Evolutionary conservation across 169 alveolate genomes (phyloP), one percentile per base, ranked within the genome.

Genomic region (Eimeria sp.): DNA sequence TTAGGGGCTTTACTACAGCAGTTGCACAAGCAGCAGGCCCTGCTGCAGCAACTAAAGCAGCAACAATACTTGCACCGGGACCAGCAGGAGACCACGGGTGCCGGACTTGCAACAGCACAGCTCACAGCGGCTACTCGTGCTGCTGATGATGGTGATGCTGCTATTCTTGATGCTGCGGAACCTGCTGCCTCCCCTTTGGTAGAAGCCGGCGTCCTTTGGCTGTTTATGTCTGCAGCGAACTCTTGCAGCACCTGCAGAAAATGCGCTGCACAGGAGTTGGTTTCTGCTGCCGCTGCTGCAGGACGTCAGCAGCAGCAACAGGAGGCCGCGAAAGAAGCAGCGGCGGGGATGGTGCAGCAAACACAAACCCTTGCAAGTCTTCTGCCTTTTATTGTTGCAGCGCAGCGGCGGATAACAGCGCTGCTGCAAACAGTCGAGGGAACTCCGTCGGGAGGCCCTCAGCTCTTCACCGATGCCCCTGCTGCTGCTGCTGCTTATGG

Each of bases 371-470:
- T 83, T 7, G 76, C 40, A 14, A 0, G 75, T 27, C 75, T 67
- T 7, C 76, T 83, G n/a, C 51, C 58, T 25, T 83, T 27, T 57
- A 57, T 83, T 34, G 91, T 25, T 16, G 91, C 91, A 51, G 91
- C 91, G 58, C 91, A 83, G 91, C 91, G 58, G 72, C 34, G 91
- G 25, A 63, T 83, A 5, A 27, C 75, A 30, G 43, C 57, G 70
- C 57, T 83, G 75, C 76, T 83, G 75, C 91, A 57, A 51, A 10
- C 49, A 34, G 51, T 3, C 34, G 76, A 10, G 70, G 51, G 58
- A 14, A 80, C 20, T 22, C 14, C 91, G 22, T 30, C 90, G 14
- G 25, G 54, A 4, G 18, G 73, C 30, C 30, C 82, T 22, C 82
- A 40, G 34, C 47, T 27, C 1, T n/a, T 27, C 80, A 13, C 13